These are phyloP conservation scores for Hydrangea macrophylla DNA, from an alignment of 148 eudicot genomes.

Conservation along the genomic window DNA sequence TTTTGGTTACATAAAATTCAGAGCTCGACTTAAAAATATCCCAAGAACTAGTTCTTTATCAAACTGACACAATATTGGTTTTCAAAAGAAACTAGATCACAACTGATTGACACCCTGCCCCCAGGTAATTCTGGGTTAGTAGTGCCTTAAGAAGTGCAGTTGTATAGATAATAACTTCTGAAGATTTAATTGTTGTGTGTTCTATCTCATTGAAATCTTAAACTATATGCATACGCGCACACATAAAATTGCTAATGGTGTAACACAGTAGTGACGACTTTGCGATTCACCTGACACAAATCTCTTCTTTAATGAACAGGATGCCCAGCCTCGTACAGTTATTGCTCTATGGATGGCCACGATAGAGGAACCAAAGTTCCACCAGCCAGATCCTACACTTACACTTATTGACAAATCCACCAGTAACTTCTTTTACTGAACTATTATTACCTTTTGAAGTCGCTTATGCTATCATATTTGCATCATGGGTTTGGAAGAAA, in stretches of 20 bases:
- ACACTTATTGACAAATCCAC: constrained; percentile 36
- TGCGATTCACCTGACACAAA: not conserved
- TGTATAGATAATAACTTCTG: not conserved
- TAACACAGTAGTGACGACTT: too few relatives aligned
- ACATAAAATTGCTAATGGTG: too few relatives aligned
- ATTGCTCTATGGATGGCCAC: constrained; percentile 50
- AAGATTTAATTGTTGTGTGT: too few relatives aligned
- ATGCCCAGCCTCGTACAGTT: constrained; percentile 46
- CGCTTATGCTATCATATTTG: not conserved
- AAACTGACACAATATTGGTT: too few relatives aligned
- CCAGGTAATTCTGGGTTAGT: too few relatives aligned
- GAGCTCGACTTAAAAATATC: too few relatives aligned
- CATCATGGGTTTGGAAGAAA: not conserved
- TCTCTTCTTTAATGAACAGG: constrained; percentile 34
- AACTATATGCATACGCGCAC: not conserved
- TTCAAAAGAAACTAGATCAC: too few relatives aligned
- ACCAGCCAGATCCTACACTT: constrained; percentile 42
- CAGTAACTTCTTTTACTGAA: constrained; percentile 24
- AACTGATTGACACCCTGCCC: too few relatives aligned
- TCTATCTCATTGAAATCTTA: too few relatives aligned
- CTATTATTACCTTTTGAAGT: not conserved
- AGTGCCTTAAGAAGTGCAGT: too few relatives aligned
- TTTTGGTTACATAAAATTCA: too few relatives aligned
- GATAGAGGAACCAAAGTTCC: constrained; percentile 50
- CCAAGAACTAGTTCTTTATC: too few relatives aligned